Conservation (phyloP, 371 early-diverging fungal genomes). For the Zychaea mexicana region DNA sequence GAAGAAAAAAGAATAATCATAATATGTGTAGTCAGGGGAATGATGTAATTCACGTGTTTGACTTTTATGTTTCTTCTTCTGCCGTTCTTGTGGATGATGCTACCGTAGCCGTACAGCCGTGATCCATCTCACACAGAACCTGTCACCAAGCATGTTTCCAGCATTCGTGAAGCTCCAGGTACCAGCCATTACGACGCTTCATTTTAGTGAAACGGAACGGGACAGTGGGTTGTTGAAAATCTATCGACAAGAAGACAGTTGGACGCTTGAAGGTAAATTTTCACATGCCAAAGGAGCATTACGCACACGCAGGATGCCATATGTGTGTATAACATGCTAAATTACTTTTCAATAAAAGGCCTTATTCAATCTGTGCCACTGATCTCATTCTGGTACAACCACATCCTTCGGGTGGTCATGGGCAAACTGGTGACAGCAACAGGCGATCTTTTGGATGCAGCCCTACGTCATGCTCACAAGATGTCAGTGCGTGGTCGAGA, state of each 20-base stretch:
- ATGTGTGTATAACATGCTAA: too few relatives aligned
- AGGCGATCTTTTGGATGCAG: constrained; percentile 63
- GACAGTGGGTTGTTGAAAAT: constrained; percentile 47
- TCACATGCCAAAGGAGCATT: neutral
- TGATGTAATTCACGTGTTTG: constrained; percentile 7
- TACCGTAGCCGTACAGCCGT: constrained; percentile 49
- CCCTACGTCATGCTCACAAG: constrained; percentile 47
- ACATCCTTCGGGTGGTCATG: constrained; percentile 57
- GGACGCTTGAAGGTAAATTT: constrained; percentile 51
- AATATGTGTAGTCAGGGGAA: neutral
- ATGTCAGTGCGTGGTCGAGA: constrained; percentile 46
- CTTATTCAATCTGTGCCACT: constrained; percentile 64
- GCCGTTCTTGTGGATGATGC: constrained; percentile 1
- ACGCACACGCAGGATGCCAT: neutral
- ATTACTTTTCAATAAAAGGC: constrained; percentile 32
- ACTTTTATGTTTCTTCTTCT: neutral
- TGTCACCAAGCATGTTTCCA: constrained; percentile 57
- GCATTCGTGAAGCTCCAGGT: constrained; percentile 42
- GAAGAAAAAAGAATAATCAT: constrained; percentile 5
- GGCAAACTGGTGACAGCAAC: constrained; percentile 58
- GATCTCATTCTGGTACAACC: constrained; percentile 69
- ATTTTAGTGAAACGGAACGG: constrained; percentile 44
- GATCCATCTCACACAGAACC: constrained; percentile 45
- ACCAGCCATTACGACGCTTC: constrained; percentile 51
- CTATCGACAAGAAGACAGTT: constrained; percentile 56